These are phyloP conservation scores for Psidium guajava DNA, from an alignment of 345 rosid genomes.

Conservation along the genomic window DNA sequence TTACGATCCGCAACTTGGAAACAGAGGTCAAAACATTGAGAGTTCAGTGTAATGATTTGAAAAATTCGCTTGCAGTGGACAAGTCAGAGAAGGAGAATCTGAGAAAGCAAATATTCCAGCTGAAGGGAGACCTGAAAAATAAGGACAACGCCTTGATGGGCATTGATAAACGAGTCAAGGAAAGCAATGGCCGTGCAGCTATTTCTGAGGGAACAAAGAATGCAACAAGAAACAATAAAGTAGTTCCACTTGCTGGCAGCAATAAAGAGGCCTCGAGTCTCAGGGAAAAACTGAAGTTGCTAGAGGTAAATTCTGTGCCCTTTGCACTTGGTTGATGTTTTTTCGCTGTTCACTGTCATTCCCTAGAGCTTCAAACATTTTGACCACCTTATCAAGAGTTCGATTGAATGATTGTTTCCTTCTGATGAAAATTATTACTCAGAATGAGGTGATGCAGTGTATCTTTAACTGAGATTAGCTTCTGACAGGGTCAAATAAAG, in stretches of 20 bases:
- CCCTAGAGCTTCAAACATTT: not conserved
- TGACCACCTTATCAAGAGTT: not conserved
- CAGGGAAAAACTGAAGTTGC: slow-evolving; percentile 44
- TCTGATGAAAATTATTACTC: not conserved
- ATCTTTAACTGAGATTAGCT: not conserved
- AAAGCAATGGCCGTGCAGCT: slow-evolving; percentile 24
- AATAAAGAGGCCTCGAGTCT: slow-evolving; percentile 45
- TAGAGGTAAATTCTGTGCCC: slow-evolving; percentile 40
- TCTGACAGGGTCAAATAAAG: slow-evolving; percentile 48
- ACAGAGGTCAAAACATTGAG: slow-evolving; percentile 37
- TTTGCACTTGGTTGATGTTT: not conserved
- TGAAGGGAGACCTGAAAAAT: slow-evolving; percentile 59
- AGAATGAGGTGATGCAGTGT: not conserved
- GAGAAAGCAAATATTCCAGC: slow-evolving; percentile 36
- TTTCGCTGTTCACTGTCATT: not conserved
- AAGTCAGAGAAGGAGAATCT: slow-evolving; percentile 62
- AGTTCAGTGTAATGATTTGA: slow-evolving; percentile 33
- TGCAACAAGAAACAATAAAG: slow-evolving; percentile 28
- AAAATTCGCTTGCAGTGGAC: slow-evolving; percentile 28
- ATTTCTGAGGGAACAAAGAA: slow-evolving; percentile 25
- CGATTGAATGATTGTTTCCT: not conserved
- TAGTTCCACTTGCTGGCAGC: slow-evolving; percentile 23
- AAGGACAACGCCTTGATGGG: slow-evolving; percentile 36
- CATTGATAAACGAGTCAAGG: slow-evolving; percentile 50
- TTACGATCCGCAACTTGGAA: slow-evolving; percentile 16